phyloP scores from a whole-genome alignment of 2,329 filamentous ascomycete genomes.

The Xylariaceae sp. region DNA sequence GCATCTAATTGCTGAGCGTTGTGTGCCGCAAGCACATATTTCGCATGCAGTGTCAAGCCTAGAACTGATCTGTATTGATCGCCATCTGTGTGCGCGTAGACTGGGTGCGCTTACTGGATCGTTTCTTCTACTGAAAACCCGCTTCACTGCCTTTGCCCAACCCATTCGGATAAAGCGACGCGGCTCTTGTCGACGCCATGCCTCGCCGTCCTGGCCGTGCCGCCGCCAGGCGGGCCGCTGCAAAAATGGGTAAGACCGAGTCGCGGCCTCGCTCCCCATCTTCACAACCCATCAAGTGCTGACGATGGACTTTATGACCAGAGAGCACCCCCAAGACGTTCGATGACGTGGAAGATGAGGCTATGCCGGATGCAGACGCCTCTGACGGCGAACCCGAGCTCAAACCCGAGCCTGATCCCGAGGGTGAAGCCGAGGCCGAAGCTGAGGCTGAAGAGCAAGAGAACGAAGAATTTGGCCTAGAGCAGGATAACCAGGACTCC shows the following conservation, averaged over 20 bases:
- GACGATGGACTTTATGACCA: slow-evolving; percentile 23
- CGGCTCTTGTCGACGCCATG: slow-evolving; percentile 20
- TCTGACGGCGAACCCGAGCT: slow-evolving; percentile 29
- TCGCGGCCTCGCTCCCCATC: neutral
- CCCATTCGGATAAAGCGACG: neutral
- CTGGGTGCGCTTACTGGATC: neutral
- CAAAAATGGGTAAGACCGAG: slow-evolving; percentile 38
- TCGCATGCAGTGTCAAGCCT: neutral
- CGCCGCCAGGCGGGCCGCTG: slow-evolving; percentile 42
- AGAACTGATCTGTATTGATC: neutral
- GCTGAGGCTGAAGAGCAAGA: slow-evolving; percentile 38
- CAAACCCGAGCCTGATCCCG: slow-evolving; percentile 22
- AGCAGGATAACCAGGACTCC: slow-evolving; percentile 33
- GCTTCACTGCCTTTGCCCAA: neutral
- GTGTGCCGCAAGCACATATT: neutral
- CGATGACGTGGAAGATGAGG: slow-evolving; percentile 48
- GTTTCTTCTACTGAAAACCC: neutral
- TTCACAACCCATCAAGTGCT: neutral
- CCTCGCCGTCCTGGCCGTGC: slow-evolving; percentile 42
- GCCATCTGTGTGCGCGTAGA: neutral
- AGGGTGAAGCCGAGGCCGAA: slow-evolving; percentile 29
- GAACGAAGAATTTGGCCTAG: slow-evolving; percentile 36
- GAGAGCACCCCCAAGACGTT: slow-evolving; percentile 47
- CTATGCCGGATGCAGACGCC: slow-evolving; percentile 47
- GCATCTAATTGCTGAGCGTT: neutral